Conservation (phyloP, 371 early-diverging fungal species). For the Cladochytrium tenue region DNA sequence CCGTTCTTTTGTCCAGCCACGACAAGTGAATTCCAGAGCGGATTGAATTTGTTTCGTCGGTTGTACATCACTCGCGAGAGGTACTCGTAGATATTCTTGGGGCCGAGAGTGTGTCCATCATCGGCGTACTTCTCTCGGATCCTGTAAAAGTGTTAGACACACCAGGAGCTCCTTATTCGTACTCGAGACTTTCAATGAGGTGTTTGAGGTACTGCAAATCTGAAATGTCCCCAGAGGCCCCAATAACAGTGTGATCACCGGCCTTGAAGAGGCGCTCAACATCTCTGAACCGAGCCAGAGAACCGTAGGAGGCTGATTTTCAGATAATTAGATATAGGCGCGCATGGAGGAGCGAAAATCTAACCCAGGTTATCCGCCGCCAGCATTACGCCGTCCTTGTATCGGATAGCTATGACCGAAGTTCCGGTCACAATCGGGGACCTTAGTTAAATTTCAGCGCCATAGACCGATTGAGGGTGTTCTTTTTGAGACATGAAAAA, state of each 20-base stretch:
- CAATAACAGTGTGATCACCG: slow-evolving; percentile 83
- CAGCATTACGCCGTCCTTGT: slow-evolving; percentile 97
- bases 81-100: slow-evolving; percentile 87
- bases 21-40: slow-evolving; percentile 93
- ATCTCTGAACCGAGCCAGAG: slow-evolving; percentile 91
- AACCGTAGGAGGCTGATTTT: slow-evolving; percentile 88
- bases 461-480: neutral
- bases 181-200: slow-evolving; percentile 81
- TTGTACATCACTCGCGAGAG: slow-evolving; percentile 91
- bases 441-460: slow-evolving; percentile 1
- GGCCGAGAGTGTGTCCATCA: slow-evolving; percentile 85
- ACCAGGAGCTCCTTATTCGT: too few species aligned
- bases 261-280: slow-evolving; percentile 81
- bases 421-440: slow-evolving; percentile 95
- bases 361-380: slow-evolving; percentile 92
- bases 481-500: too few species aligned
- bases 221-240: slow-evolving; percentile 92
- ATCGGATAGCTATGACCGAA: slow-evolving; percentile 93
- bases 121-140: slow-evolving; percentile 83
- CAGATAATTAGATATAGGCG: neutral
- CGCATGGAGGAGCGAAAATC: too few species aligned
- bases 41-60: slow-evolving; percentile 89
- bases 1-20: slow-evolving; percentile 88
- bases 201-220: slow-evolving; percentile 92
- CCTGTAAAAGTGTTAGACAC: slow-evolving; percentile 45